These are phyloP conservation scores for Cercospora zeina DNA, from an alignment of 2,329 filamentous ascomycete species.

Conservation along the genomic window DNA sequence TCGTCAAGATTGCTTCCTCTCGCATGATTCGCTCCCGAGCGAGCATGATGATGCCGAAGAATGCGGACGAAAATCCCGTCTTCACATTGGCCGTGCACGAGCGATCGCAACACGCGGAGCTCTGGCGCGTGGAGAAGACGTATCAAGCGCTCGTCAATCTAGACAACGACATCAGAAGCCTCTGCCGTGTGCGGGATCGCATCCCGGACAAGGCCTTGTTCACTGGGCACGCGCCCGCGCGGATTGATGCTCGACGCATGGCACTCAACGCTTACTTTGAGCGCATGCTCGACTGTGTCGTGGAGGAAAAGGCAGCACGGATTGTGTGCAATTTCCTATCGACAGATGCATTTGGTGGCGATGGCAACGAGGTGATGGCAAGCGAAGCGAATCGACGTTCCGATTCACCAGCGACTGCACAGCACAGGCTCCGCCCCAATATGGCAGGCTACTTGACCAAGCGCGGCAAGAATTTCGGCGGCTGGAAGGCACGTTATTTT, in stretches of 20 bases:
- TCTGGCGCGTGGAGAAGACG: slow-evolving; percentile 96
- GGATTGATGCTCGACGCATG: slow-evolving; percentile 79
- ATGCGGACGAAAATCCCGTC: slow-evolving; percentile 86
- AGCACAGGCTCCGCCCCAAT: slow-evolving; percentile 64
- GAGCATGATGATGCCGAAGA: slow-evolving; percentile 76
- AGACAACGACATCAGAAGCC: slow-evolving; percentile 76
- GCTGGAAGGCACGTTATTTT: slow-evolving; percentile 87
- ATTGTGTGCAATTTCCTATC: slow-evolving; percentile 87
- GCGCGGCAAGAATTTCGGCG: slow-evolving; percentile 96
- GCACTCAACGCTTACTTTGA: slow-evolving; percentile 86
- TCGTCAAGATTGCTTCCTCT: slow-evolving; percentile 86
- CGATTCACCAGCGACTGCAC: slow-evolving; percentile 43
- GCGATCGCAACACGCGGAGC: slow-evolving; percentile 70
- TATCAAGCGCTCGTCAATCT: slow-evolving; percentile 76
- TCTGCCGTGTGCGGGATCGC: slow-evolving; percentile 68
- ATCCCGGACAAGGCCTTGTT: slow-evolving; percentile 86
- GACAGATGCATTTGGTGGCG: slow-evolving; percentile 59
- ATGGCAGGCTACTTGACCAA: slow-evolving; percentile 94
- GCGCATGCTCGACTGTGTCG: slow-evolving; percentile 75
- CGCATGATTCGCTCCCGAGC: slow-evolving; percentile 89
- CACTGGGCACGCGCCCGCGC: slow-evolving; percentile 87
- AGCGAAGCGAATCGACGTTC: slow-evolving; percentile 39
- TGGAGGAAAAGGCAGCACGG: slow-evolving; percentile 73
- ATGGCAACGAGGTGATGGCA: slow-evolving; percentile 51
- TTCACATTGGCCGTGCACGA: slow-evolving; percentile 87